Conservation (phyloP, 106 monocot species). For the Dendrobium nobile region DNA sequence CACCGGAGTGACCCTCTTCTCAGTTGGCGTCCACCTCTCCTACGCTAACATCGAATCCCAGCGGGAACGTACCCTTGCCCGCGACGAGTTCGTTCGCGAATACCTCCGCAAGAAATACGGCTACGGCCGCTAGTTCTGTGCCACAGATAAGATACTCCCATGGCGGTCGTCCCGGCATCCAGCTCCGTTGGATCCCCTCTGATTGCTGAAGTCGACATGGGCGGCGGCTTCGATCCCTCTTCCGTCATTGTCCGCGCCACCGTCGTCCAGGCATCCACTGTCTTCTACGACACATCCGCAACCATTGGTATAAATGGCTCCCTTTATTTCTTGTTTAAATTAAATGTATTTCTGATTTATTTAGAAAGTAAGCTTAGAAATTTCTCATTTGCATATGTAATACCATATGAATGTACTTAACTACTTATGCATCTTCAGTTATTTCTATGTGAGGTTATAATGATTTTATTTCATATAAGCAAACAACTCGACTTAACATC, state of each 20-base stretch:
- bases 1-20: conserved; percentile 35
- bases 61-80: conserved; percentile 58
- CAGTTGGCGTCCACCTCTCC: conserved; percentile 60
- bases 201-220: conserved; percentile 58
- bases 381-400: not conserved
- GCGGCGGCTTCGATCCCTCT: conserved; percentile 43
- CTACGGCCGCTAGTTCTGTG: conserved; percentile 5
- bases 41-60: conserved; percentile 62
- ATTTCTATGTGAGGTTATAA: not conserved
- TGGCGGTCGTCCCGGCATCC: conserved; percentile 37
- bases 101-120: conserved; percentile 62
- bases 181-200: not conserved
- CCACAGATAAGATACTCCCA: not conserved
- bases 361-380: not conserved
- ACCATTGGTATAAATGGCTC: conserved; percentile 45
- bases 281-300: conserved; percentile 88
- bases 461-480: not conserved
- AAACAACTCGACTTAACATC: not conserved
- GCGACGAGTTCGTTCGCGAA: conserved; percentile 49
- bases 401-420: not conserved
- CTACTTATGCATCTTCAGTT: not conserved
- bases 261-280: conserved; percentile 87
- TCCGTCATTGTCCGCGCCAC: conserved; percentile 61
- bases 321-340: not conserved
- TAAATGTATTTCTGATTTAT: not conserved